These are phyloP conservation scores for Gardenia jasminoides DNA, from an alignment of 257 asterid genomes.

Conservation along the genomic window DNA sequence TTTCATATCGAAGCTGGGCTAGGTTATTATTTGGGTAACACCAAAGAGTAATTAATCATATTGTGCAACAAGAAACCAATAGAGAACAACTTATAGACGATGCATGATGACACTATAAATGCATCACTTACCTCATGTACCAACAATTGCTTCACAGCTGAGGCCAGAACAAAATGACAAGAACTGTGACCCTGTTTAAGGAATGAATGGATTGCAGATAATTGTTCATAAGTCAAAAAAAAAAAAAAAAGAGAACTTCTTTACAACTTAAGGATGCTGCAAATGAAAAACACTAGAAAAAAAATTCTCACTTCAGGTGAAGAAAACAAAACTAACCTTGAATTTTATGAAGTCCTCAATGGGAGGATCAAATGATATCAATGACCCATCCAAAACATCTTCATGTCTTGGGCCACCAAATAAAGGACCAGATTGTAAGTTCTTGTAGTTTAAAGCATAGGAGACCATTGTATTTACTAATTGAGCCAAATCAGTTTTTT, in stretches of 20 bases:
- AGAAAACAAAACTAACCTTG: slow-evolving; percentile 50
- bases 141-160: slow-evolving; percentile 78
- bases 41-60: background rate
- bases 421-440: slow-evolving; percentile 50
- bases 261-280: background rate
- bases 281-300: background rate
- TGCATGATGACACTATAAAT: background rate
- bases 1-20: background rate
- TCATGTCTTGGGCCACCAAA: slow-evolving; percentile 45
- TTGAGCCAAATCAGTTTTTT: slow-evolving; percentile 55
- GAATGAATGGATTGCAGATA: slow-evolving; percentile 14
- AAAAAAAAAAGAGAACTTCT: background rate
- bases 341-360: slow-evolving; percentile 56
- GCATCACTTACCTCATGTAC: slow-evolving; percentile 68
- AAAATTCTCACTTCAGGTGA: background rate
- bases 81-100: background rate
- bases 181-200: slow-evolving; percentile 65
- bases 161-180: slow-evolving; percentile 60
- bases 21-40: background rate
- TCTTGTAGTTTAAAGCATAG: slow-evolving; percentile 79
- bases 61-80: background rate
- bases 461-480: slow-evolving; percentile 80
- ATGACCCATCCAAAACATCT: slow-evolving; percentile 52
- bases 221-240: background rate
- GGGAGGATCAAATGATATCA: slow-evolving; percentile 80